Percentiles rank a stretch among this genome's conserved stretches.
phyloP scores from a whole-genome alignment of 1,284 basidiomycete species.

The Papiliotrema nemorosa region DNA sequence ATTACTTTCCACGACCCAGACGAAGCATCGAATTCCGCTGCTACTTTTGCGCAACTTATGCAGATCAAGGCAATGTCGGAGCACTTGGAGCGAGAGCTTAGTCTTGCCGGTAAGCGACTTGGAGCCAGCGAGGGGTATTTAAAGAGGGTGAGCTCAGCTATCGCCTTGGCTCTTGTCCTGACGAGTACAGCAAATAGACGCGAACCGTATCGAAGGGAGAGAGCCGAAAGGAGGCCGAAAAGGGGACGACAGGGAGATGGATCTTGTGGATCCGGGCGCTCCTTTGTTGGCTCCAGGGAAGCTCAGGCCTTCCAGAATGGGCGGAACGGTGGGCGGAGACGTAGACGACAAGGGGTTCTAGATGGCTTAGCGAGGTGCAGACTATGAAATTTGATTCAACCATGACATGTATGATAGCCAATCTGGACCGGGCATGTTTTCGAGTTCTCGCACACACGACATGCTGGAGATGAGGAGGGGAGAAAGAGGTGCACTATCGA shows the following conservation, averaged over 20 bases:
- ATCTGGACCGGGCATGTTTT: too few relatives aligned
- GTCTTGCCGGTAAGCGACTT: slow-evolving; percentile 16
- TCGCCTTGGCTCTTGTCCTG: background rate
- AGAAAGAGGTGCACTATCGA: background rate
- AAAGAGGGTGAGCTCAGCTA: slow-evolving; percentile 21
- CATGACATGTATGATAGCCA: too few relatives aligned
- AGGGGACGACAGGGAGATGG: too few relatives aligned
- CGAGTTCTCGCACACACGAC: too few relatives aligned
- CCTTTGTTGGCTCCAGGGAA: too few relatives aligned
- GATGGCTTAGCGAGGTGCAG: background rate
- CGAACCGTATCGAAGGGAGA: too few relatives aligned
- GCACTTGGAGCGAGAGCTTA: slow-evolving; percentile 25
- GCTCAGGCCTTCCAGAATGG: background rate
- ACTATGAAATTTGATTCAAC: too few relatives aligned
- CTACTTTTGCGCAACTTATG: slow-evolving; percentile 15
- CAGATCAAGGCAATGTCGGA: slow-evolving; percentile 13
- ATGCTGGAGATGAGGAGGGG: too few relatives aligned
- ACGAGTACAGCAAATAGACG: background rate
- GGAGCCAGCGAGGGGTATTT: slow-evolving; percentile 32
- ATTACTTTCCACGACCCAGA: slow-evolving; percentile 31
- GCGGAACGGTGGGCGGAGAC: slow-evolving; percentile 17
- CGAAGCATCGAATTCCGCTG: slow-evolving; percentile 12
- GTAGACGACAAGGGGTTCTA: slow-evolving; percentile 22
- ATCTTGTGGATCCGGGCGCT: too few relatives aligned
- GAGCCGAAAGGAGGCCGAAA: too few relatives aligned